Conservation (phyloP, 768 basidiomycete genomes). For the Rhodocollybia butyracea region DNA sequence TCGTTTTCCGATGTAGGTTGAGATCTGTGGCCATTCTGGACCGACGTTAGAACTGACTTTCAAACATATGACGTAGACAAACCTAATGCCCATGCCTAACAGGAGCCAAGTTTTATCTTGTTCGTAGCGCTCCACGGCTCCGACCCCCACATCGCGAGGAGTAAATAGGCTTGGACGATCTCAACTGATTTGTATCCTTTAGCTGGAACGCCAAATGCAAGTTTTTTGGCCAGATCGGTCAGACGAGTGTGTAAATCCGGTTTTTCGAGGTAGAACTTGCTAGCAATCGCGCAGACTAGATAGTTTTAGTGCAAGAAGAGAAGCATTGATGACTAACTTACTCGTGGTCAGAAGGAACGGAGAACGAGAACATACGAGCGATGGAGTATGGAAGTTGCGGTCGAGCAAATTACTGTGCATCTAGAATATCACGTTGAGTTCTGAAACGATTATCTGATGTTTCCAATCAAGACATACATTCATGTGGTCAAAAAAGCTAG, state of each 20-base stretch:
- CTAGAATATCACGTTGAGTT: slow-evolving; percentile 39
- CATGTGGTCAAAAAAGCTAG: slow-evolving; percentile 73
- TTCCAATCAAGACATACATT: slow-evolving; percentile 54
- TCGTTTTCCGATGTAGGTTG: slow-evolving; percentile 89
- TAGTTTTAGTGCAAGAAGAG: slow-evolving; percentile 3
- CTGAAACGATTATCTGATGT: slow-evolving; percentile 3
- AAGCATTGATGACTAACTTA: slow-evolving; percentile 32
- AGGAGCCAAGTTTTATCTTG: slow-evolving; percentile 93
- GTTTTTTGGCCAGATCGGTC: slow-evolving; percentile 78
- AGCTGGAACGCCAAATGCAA: slow-evolving; percentile 85
- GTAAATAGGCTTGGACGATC: slow-evolving; percentile 91
- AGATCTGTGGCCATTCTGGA: slow-evolving; percentile 92
- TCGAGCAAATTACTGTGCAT: slow-evolving; percentile 82
- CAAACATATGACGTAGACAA: slow-evolving; percentile 18
- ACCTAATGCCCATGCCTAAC: slow-evolving; percentile 84
- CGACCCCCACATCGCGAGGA: slow-evolving; percentile 91
- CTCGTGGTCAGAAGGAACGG: slow-evolving; percentile 94
- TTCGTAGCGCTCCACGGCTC: slow-evolving; percentile 94
- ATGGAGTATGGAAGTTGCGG: slow-evolving; percentile 88
- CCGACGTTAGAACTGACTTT: not conserved
- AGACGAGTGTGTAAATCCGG: slow-evolving; percentile 80
- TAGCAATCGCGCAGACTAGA: slow-evolving; percentile 90
- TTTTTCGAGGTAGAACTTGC: slow-evolving; percentile 81
- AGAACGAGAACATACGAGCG: slow-evolving; percentile 89
- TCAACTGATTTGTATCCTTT: slow-evolving; percentile 90